Evolutionary conservation across 1,284 basidiomycete genomes (phyloP).

Genomic region (Meripilus lineatus): DNA sequence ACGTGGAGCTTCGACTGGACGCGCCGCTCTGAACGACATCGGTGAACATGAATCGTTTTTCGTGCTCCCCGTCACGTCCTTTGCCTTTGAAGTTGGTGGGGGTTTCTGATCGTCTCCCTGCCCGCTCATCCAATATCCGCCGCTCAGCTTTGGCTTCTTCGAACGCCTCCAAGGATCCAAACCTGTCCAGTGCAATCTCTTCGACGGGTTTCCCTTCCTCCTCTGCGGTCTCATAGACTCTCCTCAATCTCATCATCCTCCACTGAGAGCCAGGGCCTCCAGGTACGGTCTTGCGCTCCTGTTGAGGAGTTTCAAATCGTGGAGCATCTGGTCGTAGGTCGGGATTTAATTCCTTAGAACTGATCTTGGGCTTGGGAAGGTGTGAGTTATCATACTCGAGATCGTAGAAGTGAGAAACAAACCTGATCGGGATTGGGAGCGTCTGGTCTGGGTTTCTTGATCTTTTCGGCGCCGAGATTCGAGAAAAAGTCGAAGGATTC

Average conservation of each 20-base stretch:
- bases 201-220: slow-evolving; percentile 76
- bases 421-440: slow-evolving; percentile 73
- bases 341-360: slow-evolving; percentile 77
- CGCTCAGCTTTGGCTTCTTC: slow-evolving; percentile 86
- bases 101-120: slow-evolving; percentile 29
- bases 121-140: slow-evolving; percentile 78
- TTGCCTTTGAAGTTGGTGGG: slow-evolving; percentile 22
- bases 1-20: slow-evolving; percentile 74
- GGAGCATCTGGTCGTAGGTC: slow-evolving; percentile 58
- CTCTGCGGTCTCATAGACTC: slow-evolving; percentile 86
- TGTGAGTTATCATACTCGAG: slow-evolving; percentile 2
- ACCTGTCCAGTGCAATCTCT: slow-evolving; percentile 85
- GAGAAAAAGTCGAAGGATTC: slow-evolving; percentile 88
- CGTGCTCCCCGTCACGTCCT: slow-evolving; percentile 31
- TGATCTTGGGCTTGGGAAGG: slow-evolving; percentile 49
- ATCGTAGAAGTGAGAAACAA: slow-evolving; percentile 12
- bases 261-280: slow-evolving; percentile 92
- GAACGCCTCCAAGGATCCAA: slow-evolving; percentile 81
- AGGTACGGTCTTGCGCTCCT: slow-evolving; percentile 50
- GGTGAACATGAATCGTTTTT: slow-evolving; percentile 64
- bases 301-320: slow-evolving; percentile 29
- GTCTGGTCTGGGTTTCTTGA: slow-evolving; percentile 60
- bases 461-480: slow-evolving; percentile 69
- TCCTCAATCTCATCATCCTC: slow-evolving; percentile 95
- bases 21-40: slow-evolving; percentile 56